Evolutionary conservation across 2,329 filamentous ascomycete species (phyloP).

Genomic region (Xylaria sp.): DNA sequence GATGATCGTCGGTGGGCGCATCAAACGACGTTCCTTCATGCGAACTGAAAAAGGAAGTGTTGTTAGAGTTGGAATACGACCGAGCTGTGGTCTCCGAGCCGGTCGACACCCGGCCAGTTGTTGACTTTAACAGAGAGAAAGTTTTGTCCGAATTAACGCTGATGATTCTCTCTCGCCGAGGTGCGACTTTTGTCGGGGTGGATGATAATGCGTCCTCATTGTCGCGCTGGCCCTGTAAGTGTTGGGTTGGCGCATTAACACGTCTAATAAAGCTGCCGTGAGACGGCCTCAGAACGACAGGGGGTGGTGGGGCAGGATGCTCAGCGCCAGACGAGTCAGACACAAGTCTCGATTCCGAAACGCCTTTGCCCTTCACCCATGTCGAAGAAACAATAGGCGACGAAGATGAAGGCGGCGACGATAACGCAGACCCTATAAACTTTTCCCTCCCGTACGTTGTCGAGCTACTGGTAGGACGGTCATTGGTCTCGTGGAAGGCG

Average conservation of each 20-base stretch:
- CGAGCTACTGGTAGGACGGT: slow-evolving; percentile 40
- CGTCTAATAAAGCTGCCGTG: slow-evolving; percentile 54
- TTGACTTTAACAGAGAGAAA: slow-evolving; percentile 59
- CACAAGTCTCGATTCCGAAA: slow-evolving; percentile 60
- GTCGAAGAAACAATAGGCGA: slow-evolving; percentile 53
- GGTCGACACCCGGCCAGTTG: slow-evolving; percentile 43
- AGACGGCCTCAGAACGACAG: slow-evolving; percentile 52
- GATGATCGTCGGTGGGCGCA: slow-evolving; percentile 58
- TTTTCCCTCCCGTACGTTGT: slow-evolving; percentile 44
- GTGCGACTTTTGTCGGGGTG: slow-evolving; percentile 48
- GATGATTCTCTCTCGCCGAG: slow-evolving; percentile 59
- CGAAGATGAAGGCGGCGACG: slow-evolving; percentile 49
- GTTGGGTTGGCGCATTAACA: slow-evolving; percentile 52
- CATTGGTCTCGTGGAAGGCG: slow-evolving; percentile 34
- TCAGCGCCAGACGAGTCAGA: slow-evolving; percentile 49
- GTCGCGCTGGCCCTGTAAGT: slow-evolving; percentile 41
- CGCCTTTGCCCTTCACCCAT: slow-evolving; percentile 51
- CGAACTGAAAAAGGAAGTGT: slow-evolving; percentile 60
- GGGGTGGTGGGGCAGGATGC: slow-evolving; percentile 52
- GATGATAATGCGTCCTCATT: slow-evolving; percentile 41
- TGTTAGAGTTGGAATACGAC: slow-evolving; percentile 57
- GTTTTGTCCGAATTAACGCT: slow-evolving; percentile 68
- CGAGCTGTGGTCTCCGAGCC: slow-evolving; percentile 52
- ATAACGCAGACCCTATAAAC: slow-evolving; percentile 51
- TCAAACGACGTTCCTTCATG: slow-evolving; percentile 62